phyloP scores from a whole-genome alignment of 768 basidiomycete genomes.

The Termitomyces sp. region DNA sequence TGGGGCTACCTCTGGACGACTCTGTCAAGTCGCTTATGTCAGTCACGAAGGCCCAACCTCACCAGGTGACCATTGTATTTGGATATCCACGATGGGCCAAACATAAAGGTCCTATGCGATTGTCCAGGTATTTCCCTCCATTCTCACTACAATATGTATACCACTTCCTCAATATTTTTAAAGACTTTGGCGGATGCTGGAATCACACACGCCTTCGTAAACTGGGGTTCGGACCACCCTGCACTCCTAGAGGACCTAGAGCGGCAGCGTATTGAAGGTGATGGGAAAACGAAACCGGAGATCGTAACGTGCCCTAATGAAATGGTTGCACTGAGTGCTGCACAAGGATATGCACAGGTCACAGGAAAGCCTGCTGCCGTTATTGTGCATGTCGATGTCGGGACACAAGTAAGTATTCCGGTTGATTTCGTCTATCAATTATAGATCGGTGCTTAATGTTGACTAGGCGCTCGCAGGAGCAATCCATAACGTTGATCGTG shows the following conservation, averaged over 20 bases:
- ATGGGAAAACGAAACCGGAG: constrained; percentile 33
- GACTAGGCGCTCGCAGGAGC: constrained; percentile 63
- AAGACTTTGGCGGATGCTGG: constrained; percentile 47
- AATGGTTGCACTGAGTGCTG: constrained; percentile 69
- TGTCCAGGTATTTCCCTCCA: background rate
- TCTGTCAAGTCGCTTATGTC: background rate
- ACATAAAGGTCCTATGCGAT: background rate
- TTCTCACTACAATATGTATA: constrained; percentile 32
- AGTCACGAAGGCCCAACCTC: background rate
- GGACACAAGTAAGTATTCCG: constrained; percentile 45
- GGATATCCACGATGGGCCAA: background rate
- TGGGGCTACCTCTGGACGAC: background rate
- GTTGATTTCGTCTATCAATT: background rate
- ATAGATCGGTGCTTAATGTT: background rate
- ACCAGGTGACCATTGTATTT: constrained; percentile 4
- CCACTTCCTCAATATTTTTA: constrained; percentile 58
- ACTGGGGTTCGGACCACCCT: constrained; percentile 77
- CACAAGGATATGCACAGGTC: constrained; percentile 65
- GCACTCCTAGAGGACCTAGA: constrained; percentile 66
- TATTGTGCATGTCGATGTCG: constrained; percentile 70
- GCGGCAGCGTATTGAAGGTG: constrained; percentile 37
- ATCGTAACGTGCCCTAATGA: constrained; percentile 72
- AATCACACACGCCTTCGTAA: constrained; percentile 65
- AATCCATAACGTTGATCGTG: constrained; percentile 64
- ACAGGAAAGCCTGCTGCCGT: constrained; percentile 65